Evolutionary conservation across 2,329 filamentous ascomycete genomes (phyloP), one percentile per base, ranked within the genome.

Genomic region (Xylariales sp.): DNA sequence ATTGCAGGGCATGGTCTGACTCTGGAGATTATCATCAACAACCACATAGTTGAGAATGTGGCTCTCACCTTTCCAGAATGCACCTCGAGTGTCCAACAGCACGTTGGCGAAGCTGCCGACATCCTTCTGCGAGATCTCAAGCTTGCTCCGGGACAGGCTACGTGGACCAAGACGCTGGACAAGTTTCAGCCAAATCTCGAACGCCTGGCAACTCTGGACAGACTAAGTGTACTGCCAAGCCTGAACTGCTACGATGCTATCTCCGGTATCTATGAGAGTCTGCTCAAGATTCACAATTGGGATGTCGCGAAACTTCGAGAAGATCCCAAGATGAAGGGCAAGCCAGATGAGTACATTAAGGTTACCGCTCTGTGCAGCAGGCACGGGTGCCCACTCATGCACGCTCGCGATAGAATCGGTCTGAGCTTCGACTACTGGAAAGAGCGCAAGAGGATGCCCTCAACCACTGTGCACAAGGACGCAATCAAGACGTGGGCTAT

Each of bases 221-320:
- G 79, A 49, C 70, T 91, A 37, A 88, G 85, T 57, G 72, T 78
- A 16, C 67, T 74, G 20, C 80, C 79, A 2, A 75, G 76, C 5
- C 69, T 91, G 6, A 87, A 87, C 50, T 86, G 86, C 56, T 85
- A 87, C 55, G 84, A 88, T 55, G 87, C 87, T 1, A 69, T 91
- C 30, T 79, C 78, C 4, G 85, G 85, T 4, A 69, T 94, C 5
- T 87, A 83, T 56, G 74, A 74, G 40, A 86, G 84, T 52, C 64
- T 93, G 42, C 69, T 74, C 42, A 80, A 72, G 48, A 63, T 94
- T n/a, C 79, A 85, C 52, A 68, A 78, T 31, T 84, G 85, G 69
- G 86, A 93, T 54, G 64, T 82, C 43, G 69, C 75, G 40, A 74
- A 68, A 44, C 57, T 81, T 20, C 70, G 70, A 8, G 67, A 72